Conservation (phyloP, 225 moss, liverwort and hornwort genomes). For the Pseudisothecium myosuroides region DNA sequence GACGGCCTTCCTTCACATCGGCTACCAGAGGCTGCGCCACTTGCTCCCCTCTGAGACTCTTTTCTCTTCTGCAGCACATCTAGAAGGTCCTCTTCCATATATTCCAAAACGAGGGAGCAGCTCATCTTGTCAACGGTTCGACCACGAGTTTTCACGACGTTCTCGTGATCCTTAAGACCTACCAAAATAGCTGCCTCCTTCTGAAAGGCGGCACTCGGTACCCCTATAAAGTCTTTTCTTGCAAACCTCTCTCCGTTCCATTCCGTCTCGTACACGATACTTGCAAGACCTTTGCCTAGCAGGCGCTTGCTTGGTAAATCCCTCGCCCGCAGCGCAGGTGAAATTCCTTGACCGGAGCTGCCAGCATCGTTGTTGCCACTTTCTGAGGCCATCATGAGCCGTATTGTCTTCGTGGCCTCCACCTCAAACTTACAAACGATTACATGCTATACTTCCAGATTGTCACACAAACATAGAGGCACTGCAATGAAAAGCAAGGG, state of each 20-base stretch:
- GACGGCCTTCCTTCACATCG: background rate
- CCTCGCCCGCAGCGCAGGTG: background rate
- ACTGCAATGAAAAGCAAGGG: background rate
- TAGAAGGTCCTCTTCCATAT: constrained; percentile 3
- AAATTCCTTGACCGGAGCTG: background rate
- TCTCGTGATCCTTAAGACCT: background rate
- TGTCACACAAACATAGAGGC: no score
- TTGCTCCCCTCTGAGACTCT: background rate
- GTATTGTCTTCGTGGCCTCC: background rate
- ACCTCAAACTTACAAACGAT: background rate
- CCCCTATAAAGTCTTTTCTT: constrained; percentile 12
- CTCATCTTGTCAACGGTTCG: background rate
- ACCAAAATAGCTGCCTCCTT: background rate
- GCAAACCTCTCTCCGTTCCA: constrained; percentile 2
- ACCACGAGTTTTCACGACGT: constrained; percentile 4
- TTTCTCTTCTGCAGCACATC: background rate
- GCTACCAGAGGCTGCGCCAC: background rate
- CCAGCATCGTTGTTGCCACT: background rate
- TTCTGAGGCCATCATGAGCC: background rate
- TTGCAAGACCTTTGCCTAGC: background rate
- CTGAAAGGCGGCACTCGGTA: background rate
- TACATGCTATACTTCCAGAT: background rate
- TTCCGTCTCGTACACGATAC: constrained; percentile 2
- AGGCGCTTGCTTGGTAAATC: background rate
- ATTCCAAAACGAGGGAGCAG: constrained; percentile 23